Percentiles rank a stretch among this genome's conserved stretches.
Evolutionary conservation across 306 rosid genomes (phyloP).

Genomic region (Casuarina glauca): DNA sequence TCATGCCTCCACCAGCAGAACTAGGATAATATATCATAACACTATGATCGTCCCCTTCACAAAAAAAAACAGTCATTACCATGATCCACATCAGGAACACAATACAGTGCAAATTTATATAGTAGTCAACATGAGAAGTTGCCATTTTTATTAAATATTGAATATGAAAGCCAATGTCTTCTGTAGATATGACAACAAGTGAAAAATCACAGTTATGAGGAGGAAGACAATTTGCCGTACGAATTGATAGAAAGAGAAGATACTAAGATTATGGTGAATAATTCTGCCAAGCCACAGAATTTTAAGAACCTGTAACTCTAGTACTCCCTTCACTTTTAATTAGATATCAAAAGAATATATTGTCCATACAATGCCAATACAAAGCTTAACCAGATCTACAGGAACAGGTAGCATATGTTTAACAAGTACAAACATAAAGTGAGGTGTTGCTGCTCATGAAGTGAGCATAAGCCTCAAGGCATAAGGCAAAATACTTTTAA

Average conservation of each 20-base stretch:
- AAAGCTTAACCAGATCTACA: too few species aligned
- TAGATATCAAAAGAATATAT: background rate
- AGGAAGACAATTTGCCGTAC: background rate
- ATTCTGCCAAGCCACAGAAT: too few species aligned
- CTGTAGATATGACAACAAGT: constrained; percentile 19
- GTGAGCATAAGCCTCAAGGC: too few species aligned
- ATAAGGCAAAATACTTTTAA: too few species aligned
- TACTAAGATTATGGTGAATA: background rate
- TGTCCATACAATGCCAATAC: background rate
- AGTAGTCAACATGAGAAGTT: constrained; percentile 20
- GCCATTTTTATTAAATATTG: background rate
- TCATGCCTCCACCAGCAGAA: constrained; percentile 99
- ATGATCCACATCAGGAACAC: constrained; percentile 25
- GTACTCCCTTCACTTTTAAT: background rate
- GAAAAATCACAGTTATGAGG: constrained; percentile 4
- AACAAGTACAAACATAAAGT: too few species aligned
- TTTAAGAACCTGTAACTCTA: background rate
- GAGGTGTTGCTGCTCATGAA: too few species aligned
- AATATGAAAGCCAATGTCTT: constrained; percentile 2
- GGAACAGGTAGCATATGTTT: too few species aligned
- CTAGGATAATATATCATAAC: constrained; percentile 99
- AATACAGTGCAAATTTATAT: constrained; percentile 22
- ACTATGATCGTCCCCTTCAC: constrained; percentile 92
- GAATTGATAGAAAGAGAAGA: background rate
- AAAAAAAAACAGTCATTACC: constrained; percentile 43